phyloP scores from a whole-genome alignment of 2,329 filamentous ascomycete species.

The Daldinia sp. region DNA sequence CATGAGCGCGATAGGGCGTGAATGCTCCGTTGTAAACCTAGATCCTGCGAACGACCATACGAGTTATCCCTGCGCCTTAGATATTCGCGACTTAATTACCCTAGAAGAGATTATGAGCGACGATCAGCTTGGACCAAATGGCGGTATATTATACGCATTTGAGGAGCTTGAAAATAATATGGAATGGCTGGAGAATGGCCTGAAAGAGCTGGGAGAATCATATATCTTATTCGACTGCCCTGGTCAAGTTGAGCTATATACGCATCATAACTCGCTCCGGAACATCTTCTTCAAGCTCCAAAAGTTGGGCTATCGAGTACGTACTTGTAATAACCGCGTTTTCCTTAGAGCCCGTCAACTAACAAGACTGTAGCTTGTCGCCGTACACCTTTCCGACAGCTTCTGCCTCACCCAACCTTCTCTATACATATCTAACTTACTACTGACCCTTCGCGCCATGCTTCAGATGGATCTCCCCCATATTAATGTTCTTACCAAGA shows the following conservation, averaged over 20 bases:
- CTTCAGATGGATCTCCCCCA: conserved; percentile 97
- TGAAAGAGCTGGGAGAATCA: conserved; percentile 86
- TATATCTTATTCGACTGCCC: conserved; percentile 97
- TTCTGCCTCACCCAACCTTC: conserved; percentile 94
- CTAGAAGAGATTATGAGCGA: conserved; percentile 96
- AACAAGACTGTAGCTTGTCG: conserved; percentile 76
- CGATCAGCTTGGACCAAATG: conserved; percentile 91
- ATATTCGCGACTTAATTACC: conserved; percentile 89
- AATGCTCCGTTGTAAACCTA: conserved; percentile 95
- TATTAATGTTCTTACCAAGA: conserved; percentile 96
- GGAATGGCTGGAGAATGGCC: conserved; percentile 86
- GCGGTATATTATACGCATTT: conserved; percentile 90
- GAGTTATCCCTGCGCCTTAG: conserved; percentile 87
- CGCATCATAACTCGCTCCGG: conserved; percentile 89
- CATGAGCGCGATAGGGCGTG: conserved; percentile 92
- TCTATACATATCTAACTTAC: conserved; percentile 92
- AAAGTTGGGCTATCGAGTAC: conserved; percentile 90
- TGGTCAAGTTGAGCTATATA: conserved; percentile 96
- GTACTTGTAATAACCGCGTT: conserved; percentile 50
- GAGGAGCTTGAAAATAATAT: conserved; percentile 96
- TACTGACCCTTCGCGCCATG: conserved; percentile 95
- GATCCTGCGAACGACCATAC: conserved; percentile 97
- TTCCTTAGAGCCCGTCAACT: conserved; percentile 39
- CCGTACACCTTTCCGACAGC: conserved; percentile 92
- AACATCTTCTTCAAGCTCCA: conserved; percentile 93